A percentile compares a stretch with the other conserved stretches of the same genome.
phyloP scores from a whole-genome alignment of 2,329 filamentous ascomycete genomes.

The Fusarium sulawesiense region DNA sequence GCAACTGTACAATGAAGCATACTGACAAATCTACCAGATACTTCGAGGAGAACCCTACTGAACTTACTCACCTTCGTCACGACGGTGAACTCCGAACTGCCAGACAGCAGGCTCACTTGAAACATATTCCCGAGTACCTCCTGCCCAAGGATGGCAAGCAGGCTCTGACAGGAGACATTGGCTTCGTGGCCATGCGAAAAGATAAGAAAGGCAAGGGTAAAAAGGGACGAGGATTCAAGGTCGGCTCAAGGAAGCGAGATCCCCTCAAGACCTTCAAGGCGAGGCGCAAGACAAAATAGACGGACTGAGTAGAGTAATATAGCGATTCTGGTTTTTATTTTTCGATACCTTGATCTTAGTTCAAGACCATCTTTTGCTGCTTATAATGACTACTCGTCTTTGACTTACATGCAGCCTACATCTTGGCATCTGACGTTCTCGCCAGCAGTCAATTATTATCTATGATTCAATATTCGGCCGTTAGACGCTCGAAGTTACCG shows the following conservation, averaged over 20 bases:
- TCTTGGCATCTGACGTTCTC: neutral
- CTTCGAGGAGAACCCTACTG: slow-evolving; percentile 96
- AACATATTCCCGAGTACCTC: slow-evolving; percentile 94
- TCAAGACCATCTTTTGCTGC: slow-evolving; percentile 8
- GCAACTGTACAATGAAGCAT: neutral
- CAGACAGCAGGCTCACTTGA: slow-evolving; percentile 87
- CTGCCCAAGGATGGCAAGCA: slow-evolving; percentile 82
- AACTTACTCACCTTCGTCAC: slow-evolving; percentile 87
- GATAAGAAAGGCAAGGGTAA: slow-evolving; percentile 63
- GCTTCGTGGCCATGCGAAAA: slow-evolving; percentile 78
- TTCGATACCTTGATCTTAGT: slow-evolving; percentile 38
- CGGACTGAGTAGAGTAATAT: slow-evolving; percentile 15
- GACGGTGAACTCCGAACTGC: slow-evolving; percentile 89
- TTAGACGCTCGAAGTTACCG: neutral
- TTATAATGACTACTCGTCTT: neutral
- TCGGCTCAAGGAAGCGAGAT: slow-evolving; percentile 76
- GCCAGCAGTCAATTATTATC: neutral
- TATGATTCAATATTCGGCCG: neutral
- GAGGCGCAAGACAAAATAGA: slow-evolving; percentile 59
- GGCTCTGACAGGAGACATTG: slow-evolving; percentile 74
- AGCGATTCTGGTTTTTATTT: slow-evolving; percentile 24
- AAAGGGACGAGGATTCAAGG: slow-evolving; percentile 60
- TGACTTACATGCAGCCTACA: neutral
- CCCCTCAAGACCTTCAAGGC: slow-evolving; percentile 90
- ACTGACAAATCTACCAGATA: slow-evolving; percentile 59